Conservation (phyloP, 257 asterid genomes). For the Marsdenia floribunda region DNA sequence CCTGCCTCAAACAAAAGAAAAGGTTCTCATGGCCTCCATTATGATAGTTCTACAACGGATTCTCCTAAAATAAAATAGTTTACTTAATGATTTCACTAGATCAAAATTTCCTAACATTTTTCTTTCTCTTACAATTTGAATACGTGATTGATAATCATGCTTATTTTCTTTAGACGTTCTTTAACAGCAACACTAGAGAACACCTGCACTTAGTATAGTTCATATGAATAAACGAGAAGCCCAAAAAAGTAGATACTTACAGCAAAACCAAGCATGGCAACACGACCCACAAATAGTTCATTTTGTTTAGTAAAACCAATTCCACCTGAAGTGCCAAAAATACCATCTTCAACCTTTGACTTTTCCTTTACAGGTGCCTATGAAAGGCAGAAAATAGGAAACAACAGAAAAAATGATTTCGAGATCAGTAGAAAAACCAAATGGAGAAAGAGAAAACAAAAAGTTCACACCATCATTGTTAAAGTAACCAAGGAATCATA, state of each 20-base stretch:
- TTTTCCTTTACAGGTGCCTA: constrained; percentile 47
- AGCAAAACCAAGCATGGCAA: constrained; percentile 94
- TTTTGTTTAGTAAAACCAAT: constrained; percentile 84
- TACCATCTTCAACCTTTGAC: constrained; percentile 75
- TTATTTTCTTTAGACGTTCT: background rate
- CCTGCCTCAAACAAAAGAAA: too few relatives aligned
- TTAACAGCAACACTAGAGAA: background rate
- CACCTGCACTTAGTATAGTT: background rate
- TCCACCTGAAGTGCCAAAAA: constrained; percentile 90
- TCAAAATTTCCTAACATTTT: background rate
- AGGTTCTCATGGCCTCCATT: background rate
- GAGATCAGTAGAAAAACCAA: background rate
- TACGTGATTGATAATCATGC: background rate
- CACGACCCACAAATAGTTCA: constrained; percentile 93
- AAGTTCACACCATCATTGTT: background rate
- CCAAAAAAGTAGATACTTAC: constrained; percentile 29
- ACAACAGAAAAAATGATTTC: background rate
- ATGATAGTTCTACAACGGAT: background rate
- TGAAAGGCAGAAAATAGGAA: background rate
- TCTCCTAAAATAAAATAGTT: background rate
- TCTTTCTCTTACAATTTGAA: background rate
- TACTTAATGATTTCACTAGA: background rate
- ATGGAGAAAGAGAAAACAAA: background rate
- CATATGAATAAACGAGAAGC: background rate
- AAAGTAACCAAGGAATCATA: background rate